A percentile compares a stretch with the other conserved stretches of the same genome.
Evolutionary conservation across 1,139 yeast genomes (phyloP).

Genomic region (Chernovozyma aurita): DNA sequence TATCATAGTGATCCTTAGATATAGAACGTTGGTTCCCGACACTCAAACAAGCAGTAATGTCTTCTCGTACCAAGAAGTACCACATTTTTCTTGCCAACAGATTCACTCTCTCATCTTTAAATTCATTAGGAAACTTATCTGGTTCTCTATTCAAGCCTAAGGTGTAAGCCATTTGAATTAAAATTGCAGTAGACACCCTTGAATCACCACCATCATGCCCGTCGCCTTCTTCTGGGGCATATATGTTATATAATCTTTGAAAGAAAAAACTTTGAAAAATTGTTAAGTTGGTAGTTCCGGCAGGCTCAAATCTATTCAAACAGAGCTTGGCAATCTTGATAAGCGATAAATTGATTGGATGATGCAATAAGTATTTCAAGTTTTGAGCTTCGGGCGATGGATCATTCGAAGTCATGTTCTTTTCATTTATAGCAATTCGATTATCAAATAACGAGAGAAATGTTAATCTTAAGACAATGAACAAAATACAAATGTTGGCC

Average conservation of each 20-base stretch:
- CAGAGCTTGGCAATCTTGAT: slow-evolving; percentile 34
- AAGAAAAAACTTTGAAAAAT: slow-evolving; percentile 45
- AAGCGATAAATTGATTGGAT: slow-evolving; percentile 19
- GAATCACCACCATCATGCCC: slow-evolving; percentile 45
- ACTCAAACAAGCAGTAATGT: slow-evolving; percentile 4
- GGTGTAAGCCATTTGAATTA: slow-evolving; percentile 40
- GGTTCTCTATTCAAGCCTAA: slow-evolving; percentile 47
- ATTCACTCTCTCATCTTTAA: slow-evolving; percentile 13
- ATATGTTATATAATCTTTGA: slow-evolving; percentile 32
- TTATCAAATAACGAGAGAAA: slow-evolving; percentile 22
- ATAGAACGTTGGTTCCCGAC: slow-evolving; percentile 6
- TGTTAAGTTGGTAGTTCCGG: slow-evolving; percentile 44
- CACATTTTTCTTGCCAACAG: slow-evolving; percentile 19
- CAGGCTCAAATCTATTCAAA: slow-evolving; percentile 46
- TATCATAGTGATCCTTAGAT: slow-evolving; percentile 1
- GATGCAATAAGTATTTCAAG: slow-evolving; percentile 16
- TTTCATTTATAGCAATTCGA: slow-evolving; percentile 15
- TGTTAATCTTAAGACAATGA: slow-evolving; percentile 21
- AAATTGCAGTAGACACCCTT: slow-evolving; percentile 29
- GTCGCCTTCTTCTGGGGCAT: slow-evolving; percentile 52
- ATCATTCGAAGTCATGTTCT: slow-evolving; percentile 11
- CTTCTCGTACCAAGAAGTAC: slow-evolving; percentile 12
- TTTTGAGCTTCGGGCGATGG: slow-evolving; percentile 7
- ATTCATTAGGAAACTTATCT: slow-evolving; percentile 16
- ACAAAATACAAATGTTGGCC: slow-evolving; percentile 20